Evolutionary conservation across 2,329 filamentous ascomycete genomes (phyloP), one percentile per base, ranked within the genome.

Genomic region (Trichoderma guizhouense): DNA sequence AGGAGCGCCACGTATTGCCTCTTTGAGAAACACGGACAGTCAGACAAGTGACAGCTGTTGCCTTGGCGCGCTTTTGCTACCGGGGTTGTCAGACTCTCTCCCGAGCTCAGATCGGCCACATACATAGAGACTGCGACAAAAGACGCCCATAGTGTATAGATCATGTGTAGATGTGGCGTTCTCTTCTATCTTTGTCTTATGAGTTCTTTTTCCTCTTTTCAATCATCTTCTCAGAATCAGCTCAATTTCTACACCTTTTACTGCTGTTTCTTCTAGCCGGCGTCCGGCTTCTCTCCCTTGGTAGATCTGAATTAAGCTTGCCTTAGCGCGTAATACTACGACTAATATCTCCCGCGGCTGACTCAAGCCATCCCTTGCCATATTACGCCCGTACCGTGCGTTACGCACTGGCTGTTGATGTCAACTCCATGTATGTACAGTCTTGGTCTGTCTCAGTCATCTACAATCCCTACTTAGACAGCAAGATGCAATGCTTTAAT

Each of bases 311-410:
- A 62, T 69, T 62, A 69, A 69, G 53, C 66, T 62, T 58, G 66
- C 18, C 57, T 69, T 69, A 53, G 66, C 66, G 66, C 66, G 66
- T 62, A 61, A 51, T 53, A 61, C 66, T 53, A 53, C 66, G 66
- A 69, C 66, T 69, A 69, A 69, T 69, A 69, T 62, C 53, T 62
- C 15, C 30, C 39, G 12, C 24, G 57, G 57, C 66, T 69, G 66
- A 69, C 66, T 26, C 66, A 62, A 14, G 28, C 66, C 66, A 36
- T 18, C 57, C 36, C 7, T 47, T 7, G 7, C 34, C 36, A 24
- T 69, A 61, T 69, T 69, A 69, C 57, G 39, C 6, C 30, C 5
- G 14, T 6, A 53, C 55, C 5, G 55, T 62, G 57, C 21, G 39
- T 15, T 14, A 4, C 66, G 53, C 21, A 53, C 66, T 62, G 57